These are phyloP conservation scores for Yarrowia hollandica DNA, from an alignment of 805 yeast genomes.

Conservation along the genomic window DNA sequence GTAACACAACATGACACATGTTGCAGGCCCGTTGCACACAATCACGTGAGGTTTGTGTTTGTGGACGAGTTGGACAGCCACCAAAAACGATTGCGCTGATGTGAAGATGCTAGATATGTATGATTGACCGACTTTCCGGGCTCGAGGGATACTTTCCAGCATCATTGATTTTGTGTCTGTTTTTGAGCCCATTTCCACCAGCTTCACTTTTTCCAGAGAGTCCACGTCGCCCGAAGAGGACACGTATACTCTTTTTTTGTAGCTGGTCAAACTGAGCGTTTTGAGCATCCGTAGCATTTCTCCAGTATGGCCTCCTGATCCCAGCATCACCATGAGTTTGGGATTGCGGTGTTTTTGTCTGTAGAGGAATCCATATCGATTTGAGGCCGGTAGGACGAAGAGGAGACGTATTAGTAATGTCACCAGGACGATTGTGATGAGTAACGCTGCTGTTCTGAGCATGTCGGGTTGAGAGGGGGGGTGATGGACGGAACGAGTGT, in stretches of 20 bases:
- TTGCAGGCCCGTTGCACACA: conserved; percentile 78
- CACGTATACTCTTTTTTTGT: conserved; percentile 40
- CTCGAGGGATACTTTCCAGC: conserved; percentile 47
- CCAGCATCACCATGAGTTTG: conserved; percentile 62
- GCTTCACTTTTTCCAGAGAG: conserved; percentile 44
- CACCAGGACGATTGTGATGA: not conserved
- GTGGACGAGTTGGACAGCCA: conserved; percentile 35
- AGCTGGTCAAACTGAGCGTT: conserved; percentile 41
- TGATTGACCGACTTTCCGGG: conserved; percentile 62
- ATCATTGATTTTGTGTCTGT: conserved; percentile 33
- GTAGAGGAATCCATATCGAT: conserved; percentile 5
- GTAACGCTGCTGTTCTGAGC: not conserved
- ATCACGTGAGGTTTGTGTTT: conserved; percentile 35
- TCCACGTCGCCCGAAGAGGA: conserved; percentile 54
- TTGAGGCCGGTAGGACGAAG: conserved; percentile 13
- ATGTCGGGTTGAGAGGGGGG: too few relatives aligned
- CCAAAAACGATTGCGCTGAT: conserved; percentile 45
- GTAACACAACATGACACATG: conserved; percentile 68
- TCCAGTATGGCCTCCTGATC: conserved; percentile 97
- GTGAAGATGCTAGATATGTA: conserved; percentile 49
- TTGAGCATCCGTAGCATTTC: conserved; percentile 78
- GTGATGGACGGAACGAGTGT: not conserved
- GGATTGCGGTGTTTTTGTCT: conserved; percentile 5
- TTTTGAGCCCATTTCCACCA: conserved; percentile 33
- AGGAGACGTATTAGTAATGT: not conserved